Conservation (phyloP, 2,329 filamentous ascomycete genomes). For the Aureobasidium pullulans region DNA sequence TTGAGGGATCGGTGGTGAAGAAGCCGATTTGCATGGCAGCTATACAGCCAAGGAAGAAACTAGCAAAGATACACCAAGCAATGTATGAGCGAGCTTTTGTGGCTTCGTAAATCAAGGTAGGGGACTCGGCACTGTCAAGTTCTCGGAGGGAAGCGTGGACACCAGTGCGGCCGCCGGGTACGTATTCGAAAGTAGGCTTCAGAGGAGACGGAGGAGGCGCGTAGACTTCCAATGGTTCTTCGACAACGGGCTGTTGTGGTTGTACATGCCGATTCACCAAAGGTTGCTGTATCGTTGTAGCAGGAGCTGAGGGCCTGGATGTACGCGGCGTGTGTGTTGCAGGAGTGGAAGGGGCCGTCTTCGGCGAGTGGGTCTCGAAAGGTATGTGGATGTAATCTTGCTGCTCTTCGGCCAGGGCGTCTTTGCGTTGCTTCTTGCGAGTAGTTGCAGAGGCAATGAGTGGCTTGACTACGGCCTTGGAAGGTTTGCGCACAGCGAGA, state of each 20-base stretch:
- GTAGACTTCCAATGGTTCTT: background rate
- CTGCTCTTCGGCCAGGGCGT: background rate
- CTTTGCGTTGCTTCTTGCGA: slow-evolving; percentile 2
- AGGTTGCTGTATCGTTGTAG: background rate
- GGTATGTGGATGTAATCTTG: background rate
- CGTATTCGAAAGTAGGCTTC: background rate
- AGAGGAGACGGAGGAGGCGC: background rate
- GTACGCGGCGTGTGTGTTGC: background rate
- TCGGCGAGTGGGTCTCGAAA: background rate
- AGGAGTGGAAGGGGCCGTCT: background rate
- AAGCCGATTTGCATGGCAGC: background rate
- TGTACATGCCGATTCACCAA: background rate
- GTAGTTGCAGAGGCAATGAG: background rate
- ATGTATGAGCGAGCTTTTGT: slow-evolving; percentile 3
- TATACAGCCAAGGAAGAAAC: background rate
- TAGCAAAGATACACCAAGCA: background rate
- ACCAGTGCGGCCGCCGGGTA: background rate
- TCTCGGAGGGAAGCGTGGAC: background rate
- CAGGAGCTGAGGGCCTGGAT: background rate
- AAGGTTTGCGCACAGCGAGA: background rate
- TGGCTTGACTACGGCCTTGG: background rate
- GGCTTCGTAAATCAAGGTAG: slow-evolving; percentile 4
- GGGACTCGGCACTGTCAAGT: background rate
- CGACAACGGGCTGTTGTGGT: background rate
- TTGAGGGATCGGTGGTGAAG: background rate